phyloP scores from a whole-genome alignment of 768 basidiomycete species.

The Leucogyrophana mollusca region DNA sequence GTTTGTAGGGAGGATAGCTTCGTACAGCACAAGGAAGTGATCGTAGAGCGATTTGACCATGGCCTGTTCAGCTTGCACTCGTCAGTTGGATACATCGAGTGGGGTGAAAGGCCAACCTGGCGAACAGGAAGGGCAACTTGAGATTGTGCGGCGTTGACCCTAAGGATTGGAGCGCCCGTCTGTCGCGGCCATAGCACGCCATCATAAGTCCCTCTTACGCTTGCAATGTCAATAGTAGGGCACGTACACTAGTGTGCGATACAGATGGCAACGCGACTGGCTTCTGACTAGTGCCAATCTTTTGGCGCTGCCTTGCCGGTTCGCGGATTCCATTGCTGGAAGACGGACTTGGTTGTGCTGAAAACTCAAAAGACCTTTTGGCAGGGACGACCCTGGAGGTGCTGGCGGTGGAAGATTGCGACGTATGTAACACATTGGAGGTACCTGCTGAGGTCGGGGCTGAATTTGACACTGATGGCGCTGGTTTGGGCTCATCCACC shows the following conservation, averaged over 20 bases:
- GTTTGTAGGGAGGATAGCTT: slow-evolving; percentile 47
- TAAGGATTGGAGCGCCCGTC: slow-evolving; percentile 65
- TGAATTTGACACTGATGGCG: too few species aligned
- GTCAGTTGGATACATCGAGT: not conserved
- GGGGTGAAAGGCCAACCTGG: slow-evolving; percentile 45
- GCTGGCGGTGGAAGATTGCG: slow-evolving; percentile 9
- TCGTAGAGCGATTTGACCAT: slow-evolving; percentile 76
- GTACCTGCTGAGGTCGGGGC: slow-evolving; percentile 4
- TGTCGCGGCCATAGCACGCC: slow-evolving; percentile 18
- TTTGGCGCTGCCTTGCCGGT: slow-evolving; percentile 67
- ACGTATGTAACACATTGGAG: slow-evolving; percentile 14
- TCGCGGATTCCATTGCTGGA: slow-evolving; percentile 29
- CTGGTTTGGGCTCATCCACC: slow-evolving; percentile 24
- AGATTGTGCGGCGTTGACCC: slow-evolving; percentile 67
- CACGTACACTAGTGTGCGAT: slow-evolving; percentile 30
- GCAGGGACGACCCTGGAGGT: slow-evolving; percentile 37
- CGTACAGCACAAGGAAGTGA: slow-evolving; percentile 71
- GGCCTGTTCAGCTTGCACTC: slow-evolving; percentile 36
- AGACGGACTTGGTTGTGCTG: slow-evolving; percentile 25
- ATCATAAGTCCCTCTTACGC: not conserved
- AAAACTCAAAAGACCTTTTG: slow-evolving; percentile 45
- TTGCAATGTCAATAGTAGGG: not conserved
- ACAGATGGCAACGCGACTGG: slow-evolving; percentile 43
- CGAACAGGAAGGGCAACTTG: slow-evolving; percentile 70
- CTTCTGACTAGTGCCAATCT: slow-evolving; percentile 42